Evolutionary conservation across 352 stramenopile genomes (phyloP), one percentile per base, ranked within the genome.

Genomic region (Phytophthora podocarpi): DNA sequence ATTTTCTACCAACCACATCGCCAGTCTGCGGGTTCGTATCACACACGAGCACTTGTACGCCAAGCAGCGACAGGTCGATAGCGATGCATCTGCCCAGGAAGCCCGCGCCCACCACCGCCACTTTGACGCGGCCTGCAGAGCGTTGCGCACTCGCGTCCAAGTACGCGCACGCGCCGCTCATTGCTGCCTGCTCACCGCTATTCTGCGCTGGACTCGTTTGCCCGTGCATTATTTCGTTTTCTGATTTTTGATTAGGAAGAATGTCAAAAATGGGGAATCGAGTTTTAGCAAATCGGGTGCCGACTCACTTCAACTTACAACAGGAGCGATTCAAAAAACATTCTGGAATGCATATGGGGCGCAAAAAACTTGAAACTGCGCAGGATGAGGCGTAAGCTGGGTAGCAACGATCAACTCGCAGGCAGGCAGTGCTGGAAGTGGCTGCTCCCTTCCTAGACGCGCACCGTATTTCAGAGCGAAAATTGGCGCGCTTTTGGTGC

Each of bases 11-110:
- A 32, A 87, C 76, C 45, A 49, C 47, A 24, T 60, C 58, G 16
- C 61, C 49, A 16, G 53, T 71, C n/a, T 85, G 67, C 35, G 55
- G 57, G 49, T 88, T 80, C 0, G 59, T 74, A 68, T 92, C 82
- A 35, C 67, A 90, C 13, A 92, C 73, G 24, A 87, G 5, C 18
- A 92, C 80, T 6, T 71, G 50, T 5, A 83, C 74, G 20, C 80
- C 83, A 13, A 85, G 58, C 40, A 90, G 69, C 30, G 83, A 89
- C 32, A 92, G 64, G 45, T 92, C 80, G 32, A 89, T 74, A 6
- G 80, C 76, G 55, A 90, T 83, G 66, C 78, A 88, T 45, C 69
- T 85, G 40, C 80, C 80, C 16, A 92, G 64, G 60, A 88, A 86
- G 31, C 82, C 82, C 0, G 80, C 80, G 54, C 82, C 82, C 23